Conservation (phyloP, 2,329 filamentous ascomycete genomes). For the Ceratocystis diversiconidia region DNA sequence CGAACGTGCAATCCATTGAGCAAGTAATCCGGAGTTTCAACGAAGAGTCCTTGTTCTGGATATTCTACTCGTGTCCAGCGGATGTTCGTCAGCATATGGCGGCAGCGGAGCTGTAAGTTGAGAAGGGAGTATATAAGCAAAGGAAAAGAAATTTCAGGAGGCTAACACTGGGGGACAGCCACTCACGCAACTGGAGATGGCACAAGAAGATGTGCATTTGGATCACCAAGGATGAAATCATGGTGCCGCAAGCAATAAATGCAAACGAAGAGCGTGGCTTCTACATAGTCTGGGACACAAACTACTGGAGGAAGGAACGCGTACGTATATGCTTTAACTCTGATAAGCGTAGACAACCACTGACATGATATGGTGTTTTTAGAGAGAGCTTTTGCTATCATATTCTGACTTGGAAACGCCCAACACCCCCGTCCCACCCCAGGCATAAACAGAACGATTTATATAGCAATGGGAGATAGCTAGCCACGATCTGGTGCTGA, state of each 20-base stretch:
- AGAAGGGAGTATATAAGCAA: constrained; percentile 12
- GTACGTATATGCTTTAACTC: constrained; percentile 30
- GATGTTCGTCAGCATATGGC: constrained; percentile 51
- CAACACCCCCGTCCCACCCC: constrained; percentile 19
- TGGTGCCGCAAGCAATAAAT: constrained; percentile 46
- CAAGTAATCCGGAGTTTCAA: constrained; percentile 53
- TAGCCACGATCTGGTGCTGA: background rate
- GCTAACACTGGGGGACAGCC: constrained; percentile 28
- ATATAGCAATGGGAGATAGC: background rate
- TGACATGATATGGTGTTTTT: background rate
- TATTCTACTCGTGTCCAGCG: constrained; percentile 52
- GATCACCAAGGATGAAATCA: constrained; percentile 53
- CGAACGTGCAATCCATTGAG: constrained; percentile 50
- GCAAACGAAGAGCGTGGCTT: constrained; percentile 48
- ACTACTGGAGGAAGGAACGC: constrained; percentile 47
- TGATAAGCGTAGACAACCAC: background rate
- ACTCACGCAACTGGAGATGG: constrained; percentile 53
- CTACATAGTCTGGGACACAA: constrained; percentile 52
- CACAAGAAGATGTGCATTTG: constrained; percentile 53
- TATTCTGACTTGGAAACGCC: constrained; percentile 46
- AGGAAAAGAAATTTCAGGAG: background rate
- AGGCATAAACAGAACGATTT: background rate
- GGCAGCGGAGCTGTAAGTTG: constrained; percentile 45
- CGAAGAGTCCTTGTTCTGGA: constrained; percentile 55
- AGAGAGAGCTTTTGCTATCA: constrained; percentile 23